A percentile compares a stretch with the other conserved stretches of the same genome.
phyloP scores from a whole-genome alignment of 257 asterid species.

The Hygrophila difformis region DNA sequence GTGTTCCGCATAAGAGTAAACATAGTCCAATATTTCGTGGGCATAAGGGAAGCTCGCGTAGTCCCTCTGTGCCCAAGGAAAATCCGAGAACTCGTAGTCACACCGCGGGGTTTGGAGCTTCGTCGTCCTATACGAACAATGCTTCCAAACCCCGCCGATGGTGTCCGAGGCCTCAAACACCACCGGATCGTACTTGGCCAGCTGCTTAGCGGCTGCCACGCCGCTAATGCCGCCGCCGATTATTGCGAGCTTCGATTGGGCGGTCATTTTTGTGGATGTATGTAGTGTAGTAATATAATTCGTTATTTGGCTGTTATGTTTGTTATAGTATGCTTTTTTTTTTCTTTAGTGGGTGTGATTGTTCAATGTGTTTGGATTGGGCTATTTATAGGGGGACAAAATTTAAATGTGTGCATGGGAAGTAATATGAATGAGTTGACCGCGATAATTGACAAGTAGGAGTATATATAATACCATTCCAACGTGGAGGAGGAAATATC shows the following conservation, averaged over 20 bases:
- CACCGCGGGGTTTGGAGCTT: constrained; percentile 55
- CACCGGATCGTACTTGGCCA: constrained; percentile 30
- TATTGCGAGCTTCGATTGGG: constrained; percentile 29
- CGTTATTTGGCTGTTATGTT: too few relatives aligned
- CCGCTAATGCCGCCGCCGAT: constrained; percentile 54
- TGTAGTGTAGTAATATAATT: too few relatives aligned
- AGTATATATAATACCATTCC: too few relatives aligned
- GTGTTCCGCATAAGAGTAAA: constrained; percentile 42
- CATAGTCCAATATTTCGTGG: constrained; percentile 39
- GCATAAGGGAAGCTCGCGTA: constrained; percentile 41
- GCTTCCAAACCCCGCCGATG: constrained; percentile 60
- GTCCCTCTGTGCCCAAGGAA: constrained; percentile 59
- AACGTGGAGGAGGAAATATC: too few relatives aligned
- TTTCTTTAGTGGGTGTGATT: too few relatives aligned
- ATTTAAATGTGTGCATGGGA: too few relatives aligned
- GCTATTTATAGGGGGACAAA: too few relatives aligned
- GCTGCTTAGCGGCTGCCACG: constrained; percentile 51
- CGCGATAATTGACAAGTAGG: too few relatives aligned
- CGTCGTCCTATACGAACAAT: constrained; percentile 42
- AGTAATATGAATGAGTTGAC: too few relatives aligned
- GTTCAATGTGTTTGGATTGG: too few relatives aligned
- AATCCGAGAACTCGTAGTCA: constrained; percentile 55
- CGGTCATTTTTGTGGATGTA: constrained; percentile 14
- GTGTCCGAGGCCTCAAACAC: constrained; percentile 44
- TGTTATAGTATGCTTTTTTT: too few relatives aligned